Evolutionary conservation across 805 yeast genomes (phyloP).

Genomic region (Saccharomyces mikatae): DNA sequence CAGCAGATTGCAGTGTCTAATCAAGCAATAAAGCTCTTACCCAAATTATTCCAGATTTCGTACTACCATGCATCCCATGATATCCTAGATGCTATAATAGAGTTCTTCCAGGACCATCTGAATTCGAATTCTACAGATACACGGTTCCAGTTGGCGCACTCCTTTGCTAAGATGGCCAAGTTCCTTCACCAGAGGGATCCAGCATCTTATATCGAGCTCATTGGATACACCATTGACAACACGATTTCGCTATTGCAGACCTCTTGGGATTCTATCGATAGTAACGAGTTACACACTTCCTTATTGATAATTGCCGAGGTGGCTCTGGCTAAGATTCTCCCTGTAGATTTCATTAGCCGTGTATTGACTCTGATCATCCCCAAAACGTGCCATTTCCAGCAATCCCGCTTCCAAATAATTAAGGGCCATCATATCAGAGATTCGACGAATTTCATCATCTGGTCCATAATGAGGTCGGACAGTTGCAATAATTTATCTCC

Average conservation of each 20-base stretch:
- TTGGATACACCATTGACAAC: slow-evolving; percentile 27
- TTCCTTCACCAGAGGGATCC: slow-evolving; percentile 8
- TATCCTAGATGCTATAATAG: neutral
- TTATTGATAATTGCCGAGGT: slow-evolving; percentile 33
- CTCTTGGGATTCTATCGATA: slow-evolving; percentile 19
- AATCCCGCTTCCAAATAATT: slow-evolving; percentile 41
- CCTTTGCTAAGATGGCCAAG: slow-evolving; percentile 41
- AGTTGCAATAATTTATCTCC: neutral
- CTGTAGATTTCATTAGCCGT: neutral
- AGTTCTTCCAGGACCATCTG: slow-evolving; percentile 30
- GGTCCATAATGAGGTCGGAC: slow-evolving; percentile 55
- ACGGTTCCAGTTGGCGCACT: slow-evolving; percentile 61
- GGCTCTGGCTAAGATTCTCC: slow-evolving; percentile 3
- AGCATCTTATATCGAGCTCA: slow-evolving; percentile 13
- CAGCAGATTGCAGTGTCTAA: neutral
- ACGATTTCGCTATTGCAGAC: slow-evolving; percentile 5
- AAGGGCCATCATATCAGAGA: slow-evolving; percentile 71
- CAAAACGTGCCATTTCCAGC: slow-evolving; percentile 48
- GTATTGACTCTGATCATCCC: slow-evolving; percentile 31
- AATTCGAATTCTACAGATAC: slow-evolving; percentile 45
- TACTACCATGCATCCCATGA: neutral
- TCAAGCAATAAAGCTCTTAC: slow-evolving; percentile 12
- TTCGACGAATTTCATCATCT: slow-evolving; percentile 74
- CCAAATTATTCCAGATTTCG: slow-evolving; percentile 13
- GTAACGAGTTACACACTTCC: slow-evolving; percentile 28